Percentiles rank a stretch among this genome's conserved stretches.
These are phyloP conservation scores for Leavenworthia alabamica DNA, from an alignment of 345 rosid species.

Conservation along the genomic window DNA sequence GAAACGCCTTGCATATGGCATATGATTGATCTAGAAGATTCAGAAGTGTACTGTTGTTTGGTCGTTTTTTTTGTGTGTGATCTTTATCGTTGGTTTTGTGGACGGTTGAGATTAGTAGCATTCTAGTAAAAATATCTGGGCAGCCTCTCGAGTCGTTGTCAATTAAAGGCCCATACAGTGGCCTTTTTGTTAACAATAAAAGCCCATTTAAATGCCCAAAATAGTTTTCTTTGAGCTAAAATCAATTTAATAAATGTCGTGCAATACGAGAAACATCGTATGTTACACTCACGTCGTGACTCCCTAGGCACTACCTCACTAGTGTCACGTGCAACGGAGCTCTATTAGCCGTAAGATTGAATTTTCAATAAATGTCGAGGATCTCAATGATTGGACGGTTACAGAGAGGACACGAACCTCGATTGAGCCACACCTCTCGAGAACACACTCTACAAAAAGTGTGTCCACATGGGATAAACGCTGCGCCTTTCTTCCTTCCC, in stretches of 20 bases:
- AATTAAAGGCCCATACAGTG: too few species aligned
- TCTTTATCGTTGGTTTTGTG: background rate
- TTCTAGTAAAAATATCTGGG: constrained; percentile 13
- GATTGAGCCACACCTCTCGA: constrained; percentile 57
- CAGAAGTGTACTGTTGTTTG: background rate
- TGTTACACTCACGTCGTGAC: constrained; percentile 22
- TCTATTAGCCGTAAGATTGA: background rate
- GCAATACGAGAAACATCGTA: background rate
- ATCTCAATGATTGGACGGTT: constrained; percentile 58
- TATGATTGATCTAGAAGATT: constrained; percentile 9
- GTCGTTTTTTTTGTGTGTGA: background rate
- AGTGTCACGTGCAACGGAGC: constrained; percentile 15
- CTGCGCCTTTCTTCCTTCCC: constrained; percentile 59
- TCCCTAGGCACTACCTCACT: constrained; percentile 19
- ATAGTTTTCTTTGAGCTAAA: too few species aligned
- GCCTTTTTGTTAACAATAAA: too few species aligned
- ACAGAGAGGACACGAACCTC: constrained; percentile 71
- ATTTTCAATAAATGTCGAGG: constrained; percentile 42
- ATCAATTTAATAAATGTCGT: too few species aligned
- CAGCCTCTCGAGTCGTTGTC: background rate
- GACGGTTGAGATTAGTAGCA: background rate
- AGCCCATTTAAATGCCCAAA: too few species aligned
- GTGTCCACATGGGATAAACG: constrained; percentile 77
- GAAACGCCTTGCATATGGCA: constrained; percentile 13
- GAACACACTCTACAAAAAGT: constrained; percentile 71